Evolutionary conservation across 345 rosid species (phyloP).

Genomic region (Aquilaria malaccensis): DNA sequence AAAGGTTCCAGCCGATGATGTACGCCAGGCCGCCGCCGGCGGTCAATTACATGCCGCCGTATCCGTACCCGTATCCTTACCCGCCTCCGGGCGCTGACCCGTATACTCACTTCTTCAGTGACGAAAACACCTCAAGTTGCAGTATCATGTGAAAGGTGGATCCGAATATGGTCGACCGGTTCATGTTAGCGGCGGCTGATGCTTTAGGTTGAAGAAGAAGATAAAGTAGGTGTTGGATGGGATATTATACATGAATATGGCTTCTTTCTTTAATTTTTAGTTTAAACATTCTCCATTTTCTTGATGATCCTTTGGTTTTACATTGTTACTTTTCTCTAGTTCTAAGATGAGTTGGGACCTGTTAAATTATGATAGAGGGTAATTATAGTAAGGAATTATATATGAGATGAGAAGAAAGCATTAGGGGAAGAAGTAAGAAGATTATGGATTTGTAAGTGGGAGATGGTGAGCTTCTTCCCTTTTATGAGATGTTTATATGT

Average conservation of each 20-base stretch:
- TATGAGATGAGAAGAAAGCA: constrained; percentile 9
- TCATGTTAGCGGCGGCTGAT: constrained; percentile 9
- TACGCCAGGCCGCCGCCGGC: constrained; percentile 85
- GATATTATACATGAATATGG: constrained; percentile 49
- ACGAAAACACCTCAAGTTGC: constrained; percentile 91
- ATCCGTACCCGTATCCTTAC: constrained; percentile 32
- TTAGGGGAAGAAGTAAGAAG: constrained; percentile 11
- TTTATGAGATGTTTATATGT: constrained; percentile 47
- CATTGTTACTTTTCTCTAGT: constrained; percentile 2
- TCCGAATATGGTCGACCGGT: neutral
- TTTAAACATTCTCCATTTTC: constrained; percentile 6
- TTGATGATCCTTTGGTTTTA: neutral
- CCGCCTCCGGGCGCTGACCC: constrained; percentile 32
- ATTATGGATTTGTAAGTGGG: constrained; percentile 14
- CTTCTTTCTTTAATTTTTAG: constrained; percentile 19
- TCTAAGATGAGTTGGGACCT: constrained; percentile 33
- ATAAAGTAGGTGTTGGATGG: constrained; percentile 24
- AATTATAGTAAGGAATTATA: constrained; percentile 33
- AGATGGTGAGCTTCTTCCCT: constrained; percentile 23
- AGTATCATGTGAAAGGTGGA: constrained; percentile 58
- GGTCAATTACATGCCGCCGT: constrained; percentile 70
- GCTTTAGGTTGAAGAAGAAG: constrained; percentile 10
- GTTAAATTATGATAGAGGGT: constrained; percentile 38
- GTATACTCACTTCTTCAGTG: constrained; percentile 60
- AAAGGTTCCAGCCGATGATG: constrained; percentile 92